Evolutionary conservation across 495 filamentous ascomycete species (phyloP), one percentile per base, ranked within the genome.

Genomic region (Annulohypoxylon bovei): DNA sequence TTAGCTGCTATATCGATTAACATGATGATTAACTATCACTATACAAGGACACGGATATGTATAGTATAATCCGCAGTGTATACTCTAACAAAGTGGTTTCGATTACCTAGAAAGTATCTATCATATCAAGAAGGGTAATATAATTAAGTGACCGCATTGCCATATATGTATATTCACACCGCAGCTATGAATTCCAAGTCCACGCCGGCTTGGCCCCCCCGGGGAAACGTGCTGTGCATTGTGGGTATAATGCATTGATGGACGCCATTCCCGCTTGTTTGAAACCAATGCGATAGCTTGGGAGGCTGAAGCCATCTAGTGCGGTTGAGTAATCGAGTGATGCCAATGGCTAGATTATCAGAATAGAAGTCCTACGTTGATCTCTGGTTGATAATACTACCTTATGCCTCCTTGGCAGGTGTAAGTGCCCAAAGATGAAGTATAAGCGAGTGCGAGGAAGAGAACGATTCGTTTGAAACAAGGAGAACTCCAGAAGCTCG

Each of bases 161-260:
- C 22, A 62, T 68, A 68, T 68, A 66, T 66, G 59, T 37, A 4
- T 28, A 32, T 44, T 60, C 25, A 7, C 27, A 30, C 14, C 16
- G 7, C 25, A n/a, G 27, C 27, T 4, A 32, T 14, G 12, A 4
- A 22, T 58, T 30, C 5, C 25, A 7, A 20, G 30, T 35, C 32
- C 16, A 35, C 3, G 16, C 20, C 16, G 16, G 52, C 52, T 20
- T 35, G 14, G 52, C n/a, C 52, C 11, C 52, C 11, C 30, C 30
- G 22, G 28, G 30, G 32, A 22, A 35, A 53, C 37, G 16, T 32
- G 28, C 28, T 23, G 35, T 27, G 16, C 53, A 55, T 56, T 56
- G 32, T 39, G 53, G 53, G 33, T 39, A 56, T 23, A 32, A 37
- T 56, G 49, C 18, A 53, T 53, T 33, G 7, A 53, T 53, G 27